Conservation (phyloP, 2,329 filamentous ascomycete genomes). For the Chrysosphaeria jannelii region DNA sequence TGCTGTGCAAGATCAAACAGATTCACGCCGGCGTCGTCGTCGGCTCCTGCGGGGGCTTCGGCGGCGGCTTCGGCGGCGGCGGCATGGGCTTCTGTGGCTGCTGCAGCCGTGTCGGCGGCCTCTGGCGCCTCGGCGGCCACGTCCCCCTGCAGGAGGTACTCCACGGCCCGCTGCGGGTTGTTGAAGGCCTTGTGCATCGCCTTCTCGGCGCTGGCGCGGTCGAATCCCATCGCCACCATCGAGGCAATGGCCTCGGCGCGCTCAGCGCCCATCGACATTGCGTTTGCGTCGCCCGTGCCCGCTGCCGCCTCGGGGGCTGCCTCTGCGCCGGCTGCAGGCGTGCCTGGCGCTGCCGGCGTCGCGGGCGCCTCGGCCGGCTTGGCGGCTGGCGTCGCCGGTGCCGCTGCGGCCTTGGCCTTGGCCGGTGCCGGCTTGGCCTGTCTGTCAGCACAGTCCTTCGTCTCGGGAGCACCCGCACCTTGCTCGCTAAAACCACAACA, state of each 20-base stretch:
- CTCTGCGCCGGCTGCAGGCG: conserved; percentile 18
- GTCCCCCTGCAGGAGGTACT: conserved; percentile 38
- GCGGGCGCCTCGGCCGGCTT: conserved; percentile 26
- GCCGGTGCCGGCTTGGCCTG: conserved; percentile 14
- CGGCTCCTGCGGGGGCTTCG: conserved; percentile 12
- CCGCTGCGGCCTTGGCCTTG: conserved; percentile 28
- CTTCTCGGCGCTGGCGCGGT: conserved; percentile 59
- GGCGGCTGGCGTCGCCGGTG: conserved; percentile 16
- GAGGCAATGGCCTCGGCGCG: conserved; percentile 57
- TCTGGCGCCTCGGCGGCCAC: conserved; percentile 8
- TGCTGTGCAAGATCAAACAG: conserved; percentile 82
- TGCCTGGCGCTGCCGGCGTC: conserved; percentile 22
- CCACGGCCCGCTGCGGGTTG: conserved; percentile 90
- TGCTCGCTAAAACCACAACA: conserved; percentile 93
- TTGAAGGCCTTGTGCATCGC: conserved; percentile 91
- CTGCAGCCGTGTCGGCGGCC: conserved; percentile 14
- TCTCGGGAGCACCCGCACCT: too few relatives aligned
- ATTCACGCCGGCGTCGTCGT: conserved; percentile 40
- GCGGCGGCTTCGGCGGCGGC: conserved; percentile 13
- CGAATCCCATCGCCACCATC: conserved; percentile 96
- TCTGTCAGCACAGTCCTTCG: too few relatives aligned
- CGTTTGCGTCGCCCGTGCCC: conserved; percentile 49
- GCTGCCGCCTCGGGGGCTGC: conserved; percentile 17
- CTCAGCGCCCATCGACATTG: conserved; percentile 63
- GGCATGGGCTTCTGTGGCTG: conserved; percentile 10